Percentiles rank a stretch among this genome's conserved stretches.
phyloP scores from a whole-genome alignment of 306 rosid genomes.

The Dicorynia guianensis region DNA sequence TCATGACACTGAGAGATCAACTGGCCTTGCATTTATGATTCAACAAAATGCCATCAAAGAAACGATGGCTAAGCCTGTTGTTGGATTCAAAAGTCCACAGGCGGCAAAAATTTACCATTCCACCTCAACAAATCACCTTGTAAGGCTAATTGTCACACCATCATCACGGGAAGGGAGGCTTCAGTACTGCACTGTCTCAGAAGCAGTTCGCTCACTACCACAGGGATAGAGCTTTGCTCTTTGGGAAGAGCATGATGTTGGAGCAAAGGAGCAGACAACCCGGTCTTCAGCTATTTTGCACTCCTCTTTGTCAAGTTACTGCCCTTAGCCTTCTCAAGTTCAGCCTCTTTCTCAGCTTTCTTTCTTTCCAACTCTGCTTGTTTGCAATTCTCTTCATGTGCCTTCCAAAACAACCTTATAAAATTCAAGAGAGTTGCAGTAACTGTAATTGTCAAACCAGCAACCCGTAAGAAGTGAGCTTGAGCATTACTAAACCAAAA shows the following conservation, averaged over 20 bases:
- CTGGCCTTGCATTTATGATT: conserved; percentile 15
- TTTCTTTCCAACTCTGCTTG: conserved; percentile 90
- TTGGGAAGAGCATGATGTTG: conserved; percentile 47
- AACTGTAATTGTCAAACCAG: conserved; percentile 67
- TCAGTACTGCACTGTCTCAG: conserved; percentile 32
- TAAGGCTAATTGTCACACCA: conserved; percentile 37
- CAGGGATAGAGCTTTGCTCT: conserved; percentile 48
- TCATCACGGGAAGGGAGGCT: conserved; percentile 38
- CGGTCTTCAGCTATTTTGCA: conserved; percentile 57
- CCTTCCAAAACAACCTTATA: conserved; percentile 81
- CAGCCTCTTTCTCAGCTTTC: conserved; percentile 90
- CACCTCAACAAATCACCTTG: conserved; percentile 32
- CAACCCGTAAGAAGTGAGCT: conserved; percentile 36
- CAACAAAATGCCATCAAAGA: conserved; percentile 32
- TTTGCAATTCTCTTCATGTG: conserved; percentile 91
- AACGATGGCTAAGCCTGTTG: conserved; percentile 43
- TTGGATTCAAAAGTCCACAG: conserved; percentile 26
- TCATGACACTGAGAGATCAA: conserved; percentile 28
- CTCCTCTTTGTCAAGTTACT: conserved; percentile 59
- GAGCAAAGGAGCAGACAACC: conserved; percentile 46
- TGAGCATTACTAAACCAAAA: neutral
- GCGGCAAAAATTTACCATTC: conserved; percentile 33
- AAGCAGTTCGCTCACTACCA: conserved; percentile 46
- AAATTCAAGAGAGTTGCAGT: conserved; percentile 82
- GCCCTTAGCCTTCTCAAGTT: conserved; percentile 83